Conservation (phyloP, 2,329 filamentous ascomycete genomes). For the Cylindrodendrum hubeiense region DNA sequence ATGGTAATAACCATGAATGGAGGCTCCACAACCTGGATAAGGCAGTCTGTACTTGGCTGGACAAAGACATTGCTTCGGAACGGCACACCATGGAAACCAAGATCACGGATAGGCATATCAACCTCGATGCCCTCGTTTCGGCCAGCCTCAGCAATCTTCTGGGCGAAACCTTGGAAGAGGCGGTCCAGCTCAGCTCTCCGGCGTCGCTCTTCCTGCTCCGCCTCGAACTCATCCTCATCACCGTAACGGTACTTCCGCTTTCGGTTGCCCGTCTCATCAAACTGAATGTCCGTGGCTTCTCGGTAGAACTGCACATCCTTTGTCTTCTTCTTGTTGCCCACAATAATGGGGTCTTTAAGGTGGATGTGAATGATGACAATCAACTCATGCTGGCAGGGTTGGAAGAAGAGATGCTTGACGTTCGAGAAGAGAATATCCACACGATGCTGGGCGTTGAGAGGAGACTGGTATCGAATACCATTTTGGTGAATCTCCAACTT, state of each 20-base stretch:
- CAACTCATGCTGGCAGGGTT: constrained; percentile 94
- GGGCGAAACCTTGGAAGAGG: constrained; percentile 94
- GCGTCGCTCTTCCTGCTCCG: constrained; percentile 95
- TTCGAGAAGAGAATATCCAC: constrained; percentile 98
- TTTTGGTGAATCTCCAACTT: constrained; percentile 99
- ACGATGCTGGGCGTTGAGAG: constrained; percentile 81
- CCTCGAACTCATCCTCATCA: constrained; percentile 98
- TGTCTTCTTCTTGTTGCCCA: constrained; percentile 97
- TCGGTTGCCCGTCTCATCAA: constrained; percentile 97
- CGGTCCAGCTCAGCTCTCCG: constrained; percentile 93
- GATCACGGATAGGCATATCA: constrained; percentile 95
- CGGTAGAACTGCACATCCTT: constrained; percentile 99
- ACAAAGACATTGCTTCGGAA: constrained; percentile 96
- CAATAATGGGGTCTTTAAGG: constrained; percentile 96
- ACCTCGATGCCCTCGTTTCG: constrained; percentile 92
- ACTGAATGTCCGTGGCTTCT: constrained; percentile 98
- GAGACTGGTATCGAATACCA: constrained; percentile 93
- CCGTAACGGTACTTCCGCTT: constrained; percentile 98
- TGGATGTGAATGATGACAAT: constrained; percentile 99
- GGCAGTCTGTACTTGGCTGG: constrained; percentile 94
- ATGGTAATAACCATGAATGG: constrained; percentile 97
- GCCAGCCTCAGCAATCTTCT: constrained; percentile 97
- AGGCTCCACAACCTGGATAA: constrained; percentile 96
- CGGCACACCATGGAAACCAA: constrained; percentile 96
- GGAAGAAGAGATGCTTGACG: constrained; percentile 98